phyloP scores from a whole-genome alignment of 345 rosid genomes.

The Clausena lansium region DNA sequence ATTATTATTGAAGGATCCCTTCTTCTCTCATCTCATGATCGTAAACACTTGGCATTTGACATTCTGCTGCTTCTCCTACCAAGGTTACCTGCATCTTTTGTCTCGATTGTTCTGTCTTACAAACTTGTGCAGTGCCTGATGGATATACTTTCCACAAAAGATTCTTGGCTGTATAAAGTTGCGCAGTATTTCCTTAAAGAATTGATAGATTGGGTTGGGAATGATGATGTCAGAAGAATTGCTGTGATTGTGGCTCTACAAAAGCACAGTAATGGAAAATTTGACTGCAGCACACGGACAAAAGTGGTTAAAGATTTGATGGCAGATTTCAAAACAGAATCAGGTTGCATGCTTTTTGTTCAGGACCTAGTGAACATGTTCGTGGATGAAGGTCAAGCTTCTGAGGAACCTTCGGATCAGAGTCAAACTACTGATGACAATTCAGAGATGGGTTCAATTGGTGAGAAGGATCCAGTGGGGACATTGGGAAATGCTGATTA shows the following conservation, averaged over 20 bases:
- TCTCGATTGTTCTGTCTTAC: slow-evolving; percentile 61
- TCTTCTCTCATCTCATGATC: slow-evolving; percentile 87
- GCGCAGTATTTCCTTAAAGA: slow-evolving; percentile 74
- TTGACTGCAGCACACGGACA: slow-evolving; percentile 66
- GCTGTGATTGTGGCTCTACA: slow-evolving; percentile 79
- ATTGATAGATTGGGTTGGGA: slow-evolving; percentile 64
- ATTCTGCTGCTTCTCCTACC: slow-evolving; percentile 75
- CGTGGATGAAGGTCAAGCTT: slow-evolving; percentile 70
- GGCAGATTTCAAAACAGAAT: slow-evolving; percentile 75
- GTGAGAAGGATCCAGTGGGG: slow-evolving; percentile 70
- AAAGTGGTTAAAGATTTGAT: slow-evolving; percentile 79
- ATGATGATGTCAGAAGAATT: slow-evolving; percentile 81
- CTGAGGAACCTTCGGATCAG: slow-evolving; percentile 94
- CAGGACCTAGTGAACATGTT: slow-evolving; percentile 75
- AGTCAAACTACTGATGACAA: slow-evolving; percentile 99
- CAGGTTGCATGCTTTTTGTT: slow-evolving; percentile 76
- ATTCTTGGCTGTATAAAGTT: slow-evolving; percentile 86
- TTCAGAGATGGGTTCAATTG: slow-evolving; percentile 77
- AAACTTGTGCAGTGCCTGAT: slow-evolving; percentile 86
- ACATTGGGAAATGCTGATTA: slow-evolving; percentile 58
- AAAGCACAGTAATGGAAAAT: slow-evolving; percentile 88
- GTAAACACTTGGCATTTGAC: slow-evolving; percentile 89
- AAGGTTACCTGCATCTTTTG: slow-evolving; percentile 70
- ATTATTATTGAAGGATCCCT: slow-evolving; percentile 72
- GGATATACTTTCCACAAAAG: slow-evolving; percentile 87